Conservation (phyloP, 129 eudicot genomes). For the Lactuca saligna region DNA sequence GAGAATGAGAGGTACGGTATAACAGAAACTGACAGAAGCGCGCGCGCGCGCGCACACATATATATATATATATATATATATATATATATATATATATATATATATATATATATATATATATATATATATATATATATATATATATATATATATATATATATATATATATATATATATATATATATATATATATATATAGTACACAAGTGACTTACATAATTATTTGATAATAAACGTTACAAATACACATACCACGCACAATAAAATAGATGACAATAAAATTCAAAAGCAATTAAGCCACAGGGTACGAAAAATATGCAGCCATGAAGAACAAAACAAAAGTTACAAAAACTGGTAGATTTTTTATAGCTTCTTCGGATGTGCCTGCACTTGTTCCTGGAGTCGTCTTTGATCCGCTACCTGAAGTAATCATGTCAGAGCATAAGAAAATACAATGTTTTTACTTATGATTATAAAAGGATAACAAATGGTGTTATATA, state of each 20-base stretch:
- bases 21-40: too few species aligned
- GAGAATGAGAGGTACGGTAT: too few species aligned
- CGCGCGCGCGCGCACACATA: too few species aligned
- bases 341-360: conserved; percentile 13
- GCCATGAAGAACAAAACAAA: conserved; percentile 13
- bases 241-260: conserved; percentile 10
- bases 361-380: conserved; percentile 2
- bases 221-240: conserved; percentile 4
- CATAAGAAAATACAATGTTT: background rate
- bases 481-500: background rate
- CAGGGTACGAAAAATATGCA: background rate
- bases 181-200: background rate
- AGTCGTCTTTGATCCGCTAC: conserved; percentile 23
- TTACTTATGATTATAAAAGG: background rate
- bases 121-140: too few species aligned
- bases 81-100: too few species aligned
- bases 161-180: background rate
- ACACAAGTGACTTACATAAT: background rate
- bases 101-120: too few species aligned
- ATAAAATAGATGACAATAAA: conserved; percentile 7
- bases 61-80: background rate
- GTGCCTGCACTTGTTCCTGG: conserved; percentile 26
- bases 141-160: too few species aligned
- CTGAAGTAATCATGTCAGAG: conserved; percentile 7
- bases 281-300: background rate